phyloP scores from a whole-genome alignment of 352 stramenopile genomes.

The Pythium sp. region DNA sequence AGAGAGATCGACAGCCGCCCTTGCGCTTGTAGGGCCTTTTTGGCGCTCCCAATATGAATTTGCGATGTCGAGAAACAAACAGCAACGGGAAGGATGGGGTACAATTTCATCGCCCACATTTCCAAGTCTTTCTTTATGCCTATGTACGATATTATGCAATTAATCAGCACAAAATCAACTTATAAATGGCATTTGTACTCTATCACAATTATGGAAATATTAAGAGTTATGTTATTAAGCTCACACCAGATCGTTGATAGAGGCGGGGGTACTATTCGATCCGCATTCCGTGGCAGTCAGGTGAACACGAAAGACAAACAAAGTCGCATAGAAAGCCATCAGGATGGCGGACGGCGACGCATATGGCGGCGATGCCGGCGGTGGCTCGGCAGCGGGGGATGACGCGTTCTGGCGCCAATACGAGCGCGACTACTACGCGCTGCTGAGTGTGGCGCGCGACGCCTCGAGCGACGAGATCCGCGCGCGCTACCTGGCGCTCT shows the following conservation, averaged over 20 bases:
- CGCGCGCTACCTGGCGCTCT: constrained; percentile 61
- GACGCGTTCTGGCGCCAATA: constrained; percentile 46
- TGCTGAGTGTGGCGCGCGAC: constrained; percentile 62
- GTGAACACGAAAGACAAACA: neutral
- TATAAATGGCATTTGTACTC: neutral
- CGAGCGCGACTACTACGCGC: constrained; percentile 83
- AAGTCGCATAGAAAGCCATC: neutral
- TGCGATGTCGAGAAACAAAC: neutral
- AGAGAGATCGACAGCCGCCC: neutral
- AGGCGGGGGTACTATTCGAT: constrained; percentile 6
- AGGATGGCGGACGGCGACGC: constrained; percentile 11
- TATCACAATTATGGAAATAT: neutral
- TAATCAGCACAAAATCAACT: neutral
- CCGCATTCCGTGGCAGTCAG: constrained; percentile 7
- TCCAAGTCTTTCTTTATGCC: neutral
- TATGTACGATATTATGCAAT: neutral
- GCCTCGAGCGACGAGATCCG: constrained; percentile 67
- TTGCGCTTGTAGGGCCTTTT: neutral
- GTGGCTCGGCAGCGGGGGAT: constrained; percentile 17
- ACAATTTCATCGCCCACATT: constrained; percentile 1
- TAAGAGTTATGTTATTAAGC: neutral
- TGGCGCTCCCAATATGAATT: neutral
- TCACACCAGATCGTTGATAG: neutral
- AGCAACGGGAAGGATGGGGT: neutral
- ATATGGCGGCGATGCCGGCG: neutral